These are phyloP conservation scores for Cryphonectria nitschkei DNA, from an alignment of 2,329 filamentous ascomycete genomes.

Conservation along the genomic window DNA sequence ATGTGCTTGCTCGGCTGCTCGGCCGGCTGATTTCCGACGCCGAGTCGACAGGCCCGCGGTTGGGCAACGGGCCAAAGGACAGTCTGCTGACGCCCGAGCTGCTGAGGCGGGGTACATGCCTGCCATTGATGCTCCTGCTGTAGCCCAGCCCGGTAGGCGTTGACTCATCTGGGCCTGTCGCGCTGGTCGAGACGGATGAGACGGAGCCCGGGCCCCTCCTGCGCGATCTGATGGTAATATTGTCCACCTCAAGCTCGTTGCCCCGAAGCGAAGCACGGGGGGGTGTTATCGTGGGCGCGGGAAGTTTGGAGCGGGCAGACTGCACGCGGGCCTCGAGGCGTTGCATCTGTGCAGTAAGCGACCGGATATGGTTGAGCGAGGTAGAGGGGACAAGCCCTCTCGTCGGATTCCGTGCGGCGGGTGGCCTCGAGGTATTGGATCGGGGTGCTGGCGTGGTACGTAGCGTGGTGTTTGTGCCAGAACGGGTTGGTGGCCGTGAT, in stretches of 20 bases:
- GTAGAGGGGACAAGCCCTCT: slow-evolving; percentile 60
- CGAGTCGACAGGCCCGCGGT: slow-evolving; percentile 50
- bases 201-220: slow-evolving; percentile 67
- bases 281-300: slow-evolving; percentile 76
- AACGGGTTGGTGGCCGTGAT: slow-evolving; percentile 40
- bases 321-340: slow-evolving; percentile 93
- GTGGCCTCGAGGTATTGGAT: slow-evolving; percentile 52
- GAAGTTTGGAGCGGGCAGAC: slow-evolving; percentile 86
- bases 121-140: slow-evolving; percentile 38
- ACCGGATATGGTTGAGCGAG: slow-evolving; percentile 90
- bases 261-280: slow-evolving; percentile 77
- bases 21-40: slow-evolving; percentile 63
- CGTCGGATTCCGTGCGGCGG: slow-evolving; percentile 47
- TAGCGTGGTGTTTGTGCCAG: slow-evolving; percentile 51
- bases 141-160: slow-evolving; percentile 49
- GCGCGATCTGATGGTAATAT: slow-evolving; percentile 67
- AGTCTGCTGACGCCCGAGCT: slow-evolving; percentile 65
- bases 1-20: slow-evolving; percentile 71
- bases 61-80: slow-evolving; percentile 64
- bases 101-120: slow-evolving; percentile 62
- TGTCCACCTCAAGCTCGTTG: slow-evolving; percentile 43
- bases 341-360: slow-evolving; percentile 95
- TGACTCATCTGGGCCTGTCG: slow-evolving; percentile 51
- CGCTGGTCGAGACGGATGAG: slow-evolving; percentile 48
- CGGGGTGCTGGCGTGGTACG: slow-evolving; percentile 45